phyloP scores from a whole-genome alignment of 257 asterid genomes.

The Osmanthus fragrans region DNA sequence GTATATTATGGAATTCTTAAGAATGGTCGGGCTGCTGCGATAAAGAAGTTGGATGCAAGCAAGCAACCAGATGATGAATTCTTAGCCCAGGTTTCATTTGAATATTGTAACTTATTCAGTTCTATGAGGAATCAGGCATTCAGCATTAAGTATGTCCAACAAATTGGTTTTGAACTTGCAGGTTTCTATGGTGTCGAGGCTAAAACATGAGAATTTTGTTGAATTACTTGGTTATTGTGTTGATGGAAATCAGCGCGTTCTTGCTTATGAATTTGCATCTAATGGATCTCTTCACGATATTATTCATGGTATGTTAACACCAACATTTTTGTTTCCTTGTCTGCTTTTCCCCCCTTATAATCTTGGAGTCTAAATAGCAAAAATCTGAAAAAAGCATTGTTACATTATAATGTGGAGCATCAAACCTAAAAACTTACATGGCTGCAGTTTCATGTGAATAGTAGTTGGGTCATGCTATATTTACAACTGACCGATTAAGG shows the following conservation, averaged over 20 bases:
- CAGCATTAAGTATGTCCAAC: neutral
- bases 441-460: neutral
- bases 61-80: slow-evolving; percentile 87
- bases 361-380: neutral
- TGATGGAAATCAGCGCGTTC: slow-evolving; percentile 77
- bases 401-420: neutral
- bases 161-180: slow-evolving; percentile 26
- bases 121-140: neutral
- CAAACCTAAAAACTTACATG: neutral
- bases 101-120: slow-evolving; percentile 6
- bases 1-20: slow-evolving; percentile 70
- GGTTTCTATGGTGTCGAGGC: slow-evolving; percentile 96
- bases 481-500: neutral
- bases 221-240: slow-evolving; percentile 87
- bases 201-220: slow-evolving; percentile 70
- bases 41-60: slow-evolving; percentile 79
- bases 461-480: neutral
- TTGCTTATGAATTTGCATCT: slow-evolving; percentile 79
- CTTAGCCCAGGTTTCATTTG: slow-evolving; percentile 66
- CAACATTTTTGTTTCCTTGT: neutral
- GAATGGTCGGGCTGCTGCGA: slow-evolving; percentile 65
- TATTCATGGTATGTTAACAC: slow-evolving; percentile 66
- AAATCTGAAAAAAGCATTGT: neutral
- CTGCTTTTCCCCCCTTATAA: neutral
- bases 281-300: slow-evolving; percentile 91